Conservation (phyloP, 345 rosid genomes). For the Gossypium arboreum region DNA sequence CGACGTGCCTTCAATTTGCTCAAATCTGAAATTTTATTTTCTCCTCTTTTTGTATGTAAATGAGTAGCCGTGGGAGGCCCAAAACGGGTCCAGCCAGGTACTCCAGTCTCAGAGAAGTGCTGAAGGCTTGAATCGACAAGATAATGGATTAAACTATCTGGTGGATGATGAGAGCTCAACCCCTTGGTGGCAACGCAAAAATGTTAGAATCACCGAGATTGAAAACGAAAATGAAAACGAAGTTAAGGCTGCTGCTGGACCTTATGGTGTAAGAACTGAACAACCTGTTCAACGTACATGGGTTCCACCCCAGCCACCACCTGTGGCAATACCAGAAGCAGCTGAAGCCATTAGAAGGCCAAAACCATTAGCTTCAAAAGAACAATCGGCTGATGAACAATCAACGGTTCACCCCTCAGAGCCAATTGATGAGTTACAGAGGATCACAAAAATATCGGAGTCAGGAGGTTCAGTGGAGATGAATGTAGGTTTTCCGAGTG, state of each 20-base stretch:
- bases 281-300: slow-evolving; percentile 61
- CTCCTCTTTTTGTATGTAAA: neutral
- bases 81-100: slow-evolving; percentile 39
- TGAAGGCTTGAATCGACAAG: slow-evolving; percentile 38
- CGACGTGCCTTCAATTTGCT: neutral
- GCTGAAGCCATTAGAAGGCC: slow-evolving; percentile 94
- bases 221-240: slow-evolving; percentile 59
- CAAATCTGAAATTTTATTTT: neutral
- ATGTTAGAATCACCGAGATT: slow-evolving; percentile 53
- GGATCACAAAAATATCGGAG: slow-evolving; percentile 67
- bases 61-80: slow-evolving; percentile 81
- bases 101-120: slow-evolving; percentile 29
- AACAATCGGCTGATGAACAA: slow-evolving; percentile 41
- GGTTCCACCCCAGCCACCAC: slow-evolving; percentile 97
- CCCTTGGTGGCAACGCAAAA: slow-evolving; percentile 81
- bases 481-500: slow-evolving; percentile 32
- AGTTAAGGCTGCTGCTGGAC: slow-evolving; percentile 22
- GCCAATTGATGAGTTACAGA: slow-evolving; percentile 58
- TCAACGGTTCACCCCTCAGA: slow-evolving; percentile 31
- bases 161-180: slow-evolving; percentile 29
- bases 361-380: slow-evolving; percentile 45
- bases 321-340: slow-evolving; percentile 87
- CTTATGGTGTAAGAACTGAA: slow-evolving; percentile 40
- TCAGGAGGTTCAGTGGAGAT: slow-evolving; percentile 42
- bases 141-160: slow-evolving; percentile 39